Evolutionary conservation across 139 green algal genomes (phyloP), one percentile per base, ranked within the genome.

Genomic region (Chlamydomonas asymmetrica): DNA sequence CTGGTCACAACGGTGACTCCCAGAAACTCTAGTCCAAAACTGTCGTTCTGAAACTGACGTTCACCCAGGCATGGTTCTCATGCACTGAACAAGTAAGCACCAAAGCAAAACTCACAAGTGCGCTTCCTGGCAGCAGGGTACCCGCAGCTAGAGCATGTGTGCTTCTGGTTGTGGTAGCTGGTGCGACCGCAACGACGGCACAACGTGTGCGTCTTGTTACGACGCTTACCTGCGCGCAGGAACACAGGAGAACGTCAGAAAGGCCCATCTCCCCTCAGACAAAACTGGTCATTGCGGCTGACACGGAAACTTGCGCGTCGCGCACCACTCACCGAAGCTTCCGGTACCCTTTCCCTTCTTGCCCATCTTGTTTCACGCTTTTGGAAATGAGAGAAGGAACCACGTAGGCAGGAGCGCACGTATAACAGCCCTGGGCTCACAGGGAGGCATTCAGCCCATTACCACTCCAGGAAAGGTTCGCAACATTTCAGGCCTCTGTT

Each of bases 331-430:
- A 94, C 91, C 94, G 82, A 98, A 98, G 63, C 80, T 92, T 73
- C 94, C 94, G 57, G 94, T 98, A 89, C 94, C 94, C 88, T 98
- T 98, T 78, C 93, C 93, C 65, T 84, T 87, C 89, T 97, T 97
- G 73, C 93, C 93, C 93, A 97, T 97, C 61, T 59, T 81, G n/a
- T n/a, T n/a, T n/a, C n/a, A n/a, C n/a, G n/a, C n/a, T n/a, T n/a
- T n/a, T n/a, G n/a, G n/a, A n/a, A n/a, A n/a, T n/a, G n/a, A n/a
- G n/a, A n/a, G n/a, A n/a, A n/a, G n/a, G n/a, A n/a, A n/a, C n/a
- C n/a, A n/a, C n/a, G n/a, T n/a, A n/a, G n/a, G n/a, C n/a, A n/a
- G n/a, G n/a, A n/a, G n/a, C n/a, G n/a, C n/a, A n/a, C n/a, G n/a
- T n/a, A n/a, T n/a, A n/a, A n/a, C n/a, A n/a, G n/a, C n/a, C n/a